Base-by-base conservation (phyloP, 2,329 filamentous ascomycete species). In the Proliferodiscus dingleyae region DNA sequence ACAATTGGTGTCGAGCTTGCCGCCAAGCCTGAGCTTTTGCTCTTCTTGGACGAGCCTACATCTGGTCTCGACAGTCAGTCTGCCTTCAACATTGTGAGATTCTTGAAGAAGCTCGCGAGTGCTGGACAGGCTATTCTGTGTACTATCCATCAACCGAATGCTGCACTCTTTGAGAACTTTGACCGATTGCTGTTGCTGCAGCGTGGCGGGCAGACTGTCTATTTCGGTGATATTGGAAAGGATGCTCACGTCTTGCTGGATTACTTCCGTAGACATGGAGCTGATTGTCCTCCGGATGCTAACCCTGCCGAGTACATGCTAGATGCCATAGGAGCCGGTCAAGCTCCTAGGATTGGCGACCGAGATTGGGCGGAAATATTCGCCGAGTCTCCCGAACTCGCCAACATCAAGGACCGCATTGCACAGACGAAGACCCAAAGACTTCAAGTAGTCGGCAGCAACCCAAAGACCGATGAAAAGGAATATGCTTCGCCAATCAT, bases 401-500 rank as follows among this genome's bases (percentile, higher is more conserved):
- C 72, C 2, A 64, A 71, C 6, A 68, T 73, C 43, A 81, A 82
- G 58, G 64, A 71, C 29, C 71, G 77, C 5, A 81, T 84, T 45
- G 54, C 69, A 5, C 65, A 68, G 22, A 73, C 83, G 64, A 83
- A 81, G 55, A 60, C 66, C 3, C 62, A 71, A 15, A 72, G 79
- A 37, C 65, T 71, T 3, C 62, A 71, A 13, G 70, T 71, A 42
- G 71, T 73, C 10, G 69, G 58, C 7, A 54, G 55, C 56, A 49
- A 55, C 16, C 44, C 56, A 8, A 57, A 58, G 23, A 60, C 63
- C 2, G 67, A 68, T 2, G 78, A 89, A 53, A 81, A 77, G 57
- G 89, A 95, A 66, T 95, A 86, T 58, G 90, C 90, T 0, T 90
- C 88, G 0, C 87, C 90, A 0, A 66, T 89, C 7, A 71, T 69